A percentile compares a stretch with the other conserved stretches of the same genome.
These are phyloP conservation scores for Prinsepia uniflora DNA, from an alignment of 306 rosid genomes.

Conservation along the genomic window DNA sequence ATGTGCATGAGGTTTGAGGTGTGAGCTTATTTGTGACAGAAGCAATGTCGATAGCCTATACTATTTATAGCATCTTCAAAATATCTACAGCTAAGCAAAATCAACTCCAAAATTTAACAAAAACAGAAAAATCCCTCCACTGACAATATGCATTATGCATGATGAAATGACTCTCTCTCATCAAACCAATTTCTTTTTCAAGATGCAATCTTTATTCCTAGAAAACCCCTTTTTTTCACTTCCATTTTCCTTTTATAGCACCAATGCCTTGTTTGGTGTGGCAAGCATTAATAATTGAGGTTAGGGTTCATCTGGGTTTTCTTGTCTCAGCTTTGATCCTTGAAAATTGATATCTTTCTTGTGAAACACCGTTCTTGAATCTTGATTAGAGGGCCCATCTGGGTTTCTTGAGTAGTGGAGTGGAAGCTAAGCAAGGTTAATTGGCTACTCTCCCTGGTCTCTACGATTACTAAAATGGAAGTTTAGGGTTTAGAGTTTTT, in stretches of 20 bases:
- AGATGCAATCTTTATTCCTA: slow-evolving; percentile 10
- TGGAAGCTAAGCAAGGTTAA: neutral
- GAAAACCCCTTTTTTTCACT: neutral
- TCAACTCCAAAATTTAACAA: slow-evolving; percentile 1
- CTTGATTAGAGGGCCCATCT: slow-evolving; percentile 12
- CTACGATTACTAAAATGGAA: slow-evolving; percentile 2
- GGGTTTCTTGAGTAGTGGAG: slow-evolving; percentile 16
- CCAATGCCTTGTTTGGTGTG: slow-evolving; percentile 12
- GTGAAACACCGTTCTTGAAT: neutral
- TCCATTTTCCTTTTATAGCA: slow-evolving; percentile 2
- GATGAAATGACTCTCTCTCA: slow-evolving; percentile 7
- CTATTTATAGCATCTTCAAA: slow-evolving; percentile 23
- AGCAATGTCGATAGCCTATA: slow-evolving; percentile 21
- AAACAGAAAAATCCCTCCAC: slow-evolving; percentile 1
- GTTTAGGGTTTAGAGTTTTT: slow-evolving; percentile 15
- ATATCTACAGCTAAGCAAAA: slow-evolving; percentile 17
- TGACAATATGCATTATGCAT: neutral
- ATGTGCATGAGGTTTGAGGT: neutral
- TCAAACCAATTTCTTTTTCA: neutral
- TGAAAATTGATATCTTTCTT: neutral
- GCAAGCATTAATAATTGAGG: neutral
- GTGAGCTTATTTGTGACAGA: slow-evolving; percentile 20
- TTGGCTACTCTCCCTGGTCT: neutral
- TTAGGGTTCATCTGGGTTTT: slow-evolving; percentile 18
- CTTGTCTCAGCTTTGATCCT: slow-evolving; percentile 24